Percentiles rank a stretch among this genome's conserved stretches.
Conservation (phyloP, 495 filamentous ascomycete genomes). For the Penicillium herquei region DNA sequence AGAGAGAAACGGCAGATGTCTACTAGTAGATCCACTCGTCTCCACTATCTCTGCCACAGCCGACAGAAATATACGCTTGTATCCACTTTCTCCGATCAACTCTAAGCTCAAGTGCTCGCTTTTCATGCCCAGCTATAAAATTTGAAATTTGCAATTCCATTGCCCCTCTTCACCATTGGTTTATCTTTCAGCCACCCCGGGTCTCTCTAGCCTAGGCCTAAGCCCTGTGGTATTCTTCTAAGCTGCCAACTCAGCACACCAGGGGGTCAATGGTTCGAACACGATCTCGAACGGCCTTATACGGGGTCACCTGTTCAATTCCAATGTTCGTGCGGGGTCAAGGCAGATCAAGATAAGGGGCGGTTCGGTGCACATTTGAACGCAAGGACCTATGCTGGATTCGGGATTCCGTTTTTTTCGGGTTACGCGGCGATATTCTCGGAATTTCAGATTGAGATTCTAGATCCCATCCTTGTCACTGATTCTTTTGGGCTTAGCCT, state of each 20-base stretch:
- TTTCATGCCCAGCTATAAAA: too few relatives aligned
- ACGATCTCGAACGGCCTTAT: constrained; percentile 11
- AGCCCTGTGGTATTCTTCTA: too few relatives aligned
- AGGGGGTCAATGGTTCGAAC: constrained; percentile 8
- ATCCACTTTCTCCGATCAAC: not conserved
- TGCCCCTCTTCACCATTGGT: not conserved
- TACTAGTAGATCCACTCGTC: not conserved
- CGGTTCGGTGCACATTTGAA: not conserved
- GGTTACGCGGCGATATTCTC: not conserved
- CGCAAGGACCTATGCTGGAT: not conserved
- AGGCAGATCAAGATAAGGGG: not conserved
- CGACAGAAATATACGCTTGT: not conserved
- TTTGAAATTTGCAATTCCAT: not conserved
- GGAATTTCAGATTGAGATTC: not conserved
- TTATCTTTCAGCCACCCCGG: too few relatives aligned
- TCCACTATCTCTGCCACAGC: not conserved
- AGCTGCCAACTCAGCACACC: too few relatives aligned
- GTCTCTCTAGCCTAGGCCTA: too few relatives aligned
- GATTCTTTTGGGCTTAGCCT: not conserved
- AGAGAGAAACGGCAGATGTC: not conserved
- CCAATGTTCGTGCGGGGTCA: too few relatives aligned
- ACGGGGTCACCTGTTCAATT: constrained; percentile 11
- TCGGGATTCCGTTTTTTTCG: not conserved
- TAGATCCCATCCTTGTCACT: not conserved
- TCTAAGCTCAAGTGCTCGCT: not conserved